phyloP scores from a whole-genome alignment of 2,329 filamentous ascomycete genomes.

The Clarireedia paspali region DNA sequence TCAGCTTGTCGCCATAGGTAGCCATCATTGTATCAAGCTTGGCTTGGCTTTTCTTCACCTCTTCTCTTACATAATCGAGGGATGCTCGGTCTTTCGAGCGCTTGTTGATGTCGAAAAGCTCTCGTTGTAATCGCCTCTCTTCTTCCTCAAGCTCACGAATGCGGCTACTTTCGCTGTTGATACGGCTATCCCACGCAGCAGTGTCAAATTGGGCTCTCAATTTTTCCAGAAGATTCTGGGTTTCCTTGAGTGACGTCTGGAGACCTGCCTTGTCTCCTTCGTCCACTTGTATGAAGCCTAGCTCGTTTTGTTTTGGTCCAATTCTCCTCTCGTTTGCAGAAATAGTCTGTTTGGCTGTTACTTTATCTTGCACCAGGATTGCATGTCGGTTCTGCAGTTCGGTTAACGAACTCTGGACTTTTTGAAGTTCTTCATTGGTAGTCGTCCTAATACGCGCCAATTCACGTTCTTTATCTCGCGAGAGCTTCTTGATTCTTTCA shows the following conservation, averaged over 20 bases:
- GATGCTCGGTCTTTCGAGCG: conserved; percentile 76
- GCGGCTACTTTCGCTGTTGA: conserved; percentile 57
- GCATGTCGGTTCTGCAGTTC: conserved; percentile 68
- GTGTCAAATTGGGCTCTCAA: conserved; percentile 55
- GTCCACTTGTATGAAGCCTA: conserved; percentile 71
- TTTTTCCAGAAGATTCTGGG: conserved; percentile 53
- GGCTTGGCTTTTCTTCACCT: conserved; percentile 63
- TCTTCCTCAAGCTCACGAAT: conserved; percentile 65
- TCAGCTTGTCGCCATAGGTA: conserved; percentile 67
- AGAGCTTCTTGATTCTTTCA: conserved; percentile 65
- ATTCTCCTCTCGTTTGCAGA: conserved; percentile 65
- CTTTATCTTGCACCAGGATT: conserved; percentile 64
- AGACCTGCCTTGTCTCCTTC: conserved; percentile 76
- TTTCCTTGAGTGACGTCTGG: conserved; percentile 64
- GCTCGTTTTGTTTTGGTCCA: conserved; percentile 54
- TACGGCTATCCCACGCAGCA: conserved; percentile 62
- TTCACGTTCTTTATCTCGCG: conserved; percentile 70
- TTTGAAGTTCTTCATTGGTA: conserved; percentile 64
- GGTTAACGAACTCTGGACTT: conserved; percentile 64
- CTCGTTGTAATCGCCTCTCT: conserved; percentile 64
- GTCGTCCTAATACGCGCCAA: conserved; percentile 69
- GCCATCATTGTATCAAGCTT: conserved; percentile 70
- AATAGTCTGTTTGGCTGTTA: conserved; percentile 66
- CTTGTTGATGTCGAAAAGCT: conserved; percentile 75
- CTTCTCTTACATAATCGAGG: conserved; percentile 75